A percentile compares a stretch with the other conserved stretches of the same genome.
phyloP scores from a whole-genome alignment of 2,329 filamentous ascomycete genomes.

The Beauveria sp. region DNA sequence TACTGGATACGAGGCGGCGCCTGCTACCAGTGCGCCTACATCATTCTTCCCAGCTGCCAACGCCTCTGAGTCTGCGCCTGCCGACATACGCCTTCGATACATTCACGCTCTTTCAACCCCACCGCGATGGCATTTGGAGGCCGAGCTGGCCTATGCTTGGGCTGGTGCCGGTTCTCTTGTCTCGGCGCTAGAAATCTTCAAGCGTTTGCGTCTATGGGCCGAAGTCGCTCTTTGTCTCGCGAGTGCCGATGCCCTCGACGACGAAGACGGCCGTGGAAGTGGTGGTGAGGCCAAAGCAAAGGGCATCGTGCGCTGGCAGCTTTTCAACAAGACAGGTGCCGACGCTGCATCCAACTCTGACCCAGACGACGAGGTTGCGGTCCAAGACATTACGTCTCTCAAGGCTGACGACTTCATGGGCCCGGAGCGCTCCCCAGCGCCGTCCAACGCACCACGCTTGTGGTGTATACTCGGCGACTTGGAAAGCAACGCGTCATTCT shows the following conservation, averaged over 20 bases:
- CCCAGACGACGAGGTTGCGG: constrained; percentile 43
- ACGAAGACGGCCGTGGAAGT: constrained; percentile 44
- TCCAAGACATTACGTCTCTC: constrained; percentile 46
- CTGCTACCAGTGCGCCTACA: constrained; percentile 42
- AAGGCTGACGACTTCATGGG: constrained; percentile 49
- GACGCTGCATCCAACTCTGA: constrained; percentile 25
- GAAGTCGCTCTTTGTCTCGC: constrained; percentile 90
- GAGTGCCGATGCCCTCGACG: constrained; percentile 48
- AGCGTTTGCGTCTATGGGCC: constrained; percentile 86
- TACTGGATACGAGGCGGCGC: constrained; percentile 13
- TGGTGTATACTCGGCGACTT: constrained; percentile 94
- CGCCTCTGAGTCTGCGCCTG: constrained; percentile 68
- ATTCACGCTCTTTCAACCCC: constrained; percentile 79
- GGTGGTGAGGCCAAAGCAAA: constrained; percentile 73
- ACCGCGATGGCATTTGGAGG: constrained; percentile 87
- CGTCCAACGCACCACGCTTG: constrained; percentile 75
- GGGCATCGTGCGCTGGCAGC: constrained; percentile 65
- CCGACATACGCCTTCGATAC: constrained; percentile 69
- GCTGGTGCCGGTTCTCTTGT: constrained; percentile 77
- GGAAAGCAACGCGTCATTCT: constrained; percentile 65
- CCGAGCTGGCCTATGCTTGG: constrained; percentile 91
- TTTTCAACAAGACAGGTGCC: constrained; percentile 59
- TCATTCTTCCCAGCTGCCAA: constrained; percentile 77
- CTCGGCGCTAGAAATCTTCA: constrained; percentile 92
- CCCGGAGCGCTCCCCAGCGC: constrained; percentile 58